Evolutionary conservation across 495 filamentous ascomycete species (phyloP).

Genomic region (Chlorociboria aeruginascens): DNA sequence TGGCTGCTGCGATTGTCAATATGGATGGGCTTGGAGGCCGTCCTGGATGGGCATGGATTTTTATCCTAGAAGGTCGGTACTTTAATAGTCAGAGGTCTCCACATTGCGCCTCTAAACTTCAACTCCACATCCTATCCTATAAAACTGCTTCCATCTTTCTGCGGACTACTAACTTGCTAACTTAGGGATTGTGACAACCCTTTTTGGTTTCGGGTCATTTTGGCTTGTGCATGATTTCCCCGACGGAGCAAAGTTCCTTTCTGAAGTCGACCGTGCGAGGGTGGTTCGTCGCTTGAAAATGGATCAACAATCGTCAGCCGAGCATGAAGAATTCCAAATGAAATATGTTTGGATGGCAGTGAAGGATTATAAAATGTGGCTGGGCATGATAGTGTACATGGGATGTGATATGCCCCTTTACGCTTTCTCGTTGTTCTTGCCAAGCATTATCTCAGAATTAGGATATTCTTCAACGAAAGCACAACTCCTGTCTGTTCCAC

Average conservation of each 20-base stretch:
- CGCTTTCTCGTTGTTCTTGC: slow-evolving; percentile 83
- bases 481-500: slow-evolving; percentile 78
- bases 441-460: slow-evolving; percentile 65
- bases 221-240: slow-evolving; percentile 90
- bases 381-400: slow-evolving; percentile 70
- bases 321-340: slow-evolving; percentile 70
- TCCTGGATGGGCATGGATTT: slow-evolving; percentile 77
- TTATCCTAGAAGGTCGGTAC: slow-evolving; percentile 54
- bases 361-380: slow-evolving; percentile 82
- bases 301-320: slow-evolving; percentile 68
- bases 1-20: slow-evolving; percentile 64
- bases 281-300: slow-evolving; percentile 60
- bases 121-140: no score
- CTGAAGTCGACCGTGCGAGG: slow-evolving; percentile 54
- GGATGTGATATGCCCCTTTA: slow-evolving; percentile 65
- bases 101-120: no score
- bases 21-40: slow-evolving; percentile 61
- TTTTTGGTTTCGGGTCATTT: slow-evolving; percentile 64
- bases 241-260: slow-evolving; percentile 67
- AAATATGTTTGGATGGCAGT: slow-evolving; percentile 63
- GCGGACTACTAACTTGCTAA: no score
- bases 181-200: slow-evolving; percentile 44
- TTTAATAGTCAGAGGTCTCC: no score
- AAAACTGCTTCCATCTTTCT: no score
- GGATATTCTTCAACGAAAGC: slow-evolving; percentile 61